Conservation (phyloP, 306 rosid genomes). For the Trichosanthes truncata region DNA sequence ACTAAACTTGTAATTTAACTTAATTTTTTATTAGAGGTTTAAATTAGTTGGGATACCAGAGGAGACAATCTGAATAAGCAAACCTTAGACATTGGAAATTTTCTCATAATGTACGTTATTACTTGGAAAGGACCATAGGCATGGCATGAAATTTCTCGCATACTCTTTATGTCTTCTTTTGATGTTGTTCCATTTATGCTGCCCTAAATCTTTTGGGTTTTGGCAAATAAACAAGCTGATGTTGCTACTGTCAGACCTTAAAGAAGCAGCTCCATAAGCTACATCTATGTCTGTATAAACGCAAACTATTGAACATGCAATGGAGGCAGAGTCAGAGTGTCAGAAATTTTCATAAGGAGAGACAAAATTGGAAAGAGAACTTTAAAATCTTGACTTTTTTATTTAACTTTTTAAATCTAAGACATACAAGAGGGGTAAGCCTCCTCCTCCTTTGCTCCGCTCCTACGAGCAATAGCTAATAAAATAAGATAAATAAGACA, state of each 20-base stretch:
- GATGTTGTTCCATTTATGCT: not conserved
- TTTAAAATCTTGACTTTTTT: no score
- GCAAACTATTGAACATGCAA: not conserved
- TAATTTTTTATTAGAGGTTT: not conserved
- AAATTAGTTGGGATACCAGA: not conserved
- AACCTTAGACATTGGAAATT: not conserved
- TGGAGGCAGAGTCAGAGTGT: not conserved
- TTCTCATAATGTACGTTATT: not conserved
- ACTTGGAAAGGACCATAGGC: not conserved
- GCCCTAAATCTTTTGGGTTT: not conserved
- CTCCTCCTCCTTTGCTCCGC: not conserved
- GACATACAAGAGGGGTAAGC: not conserved
- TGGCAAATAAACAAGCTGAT: not conserved
- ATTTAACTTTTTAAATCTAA: no score
- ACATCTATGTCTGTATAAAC: not conserved
- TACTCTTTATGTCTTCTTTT: not conserved
- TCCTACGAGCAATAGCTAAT: not conserved
- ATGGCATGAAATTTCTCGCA: not conserved
- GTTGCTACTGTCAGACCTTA: not conserved
- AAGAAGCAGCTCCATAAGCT: no score
- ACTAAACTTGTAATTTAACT: not conserved
- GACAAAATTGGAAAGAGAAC: not conserved
- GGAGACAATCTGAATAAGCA: not conserved
- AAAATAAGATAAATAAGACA: not conserved
- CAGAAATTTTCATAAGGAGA: not conserved